Conservation (phyloP, 2,329 filamentous ascomycete species). For the Claviceps humidiphila region DNA sequence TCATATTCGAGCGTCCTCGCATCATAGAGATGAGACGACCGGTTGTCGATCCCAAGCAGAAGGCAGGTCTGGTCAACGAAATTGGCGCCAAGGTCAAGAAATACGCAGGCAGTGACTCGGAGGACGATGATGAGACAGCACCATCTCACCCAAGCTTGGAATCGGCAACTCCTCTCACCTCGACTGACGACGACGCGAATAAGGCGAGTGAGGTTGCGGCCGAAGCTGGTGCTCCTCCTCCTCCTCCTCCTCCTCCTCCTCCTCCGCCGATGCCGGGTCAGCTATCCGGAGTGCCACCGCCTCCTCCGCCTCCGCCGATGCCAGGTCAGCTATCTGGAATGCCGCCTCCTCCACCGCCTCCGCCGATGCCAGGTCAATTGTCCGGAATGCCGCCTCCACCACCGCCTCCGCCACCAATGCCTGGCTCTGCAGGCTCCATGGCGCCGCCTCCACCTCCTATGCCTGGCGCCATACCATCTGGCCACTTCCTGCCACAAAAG, state of each 20-base stretch:
- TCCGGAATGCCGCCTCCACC: conserved; percentile 1
- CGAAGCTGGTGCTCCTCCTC: conserved; percentile 23
- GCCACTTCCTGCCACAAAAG: conserved; percentile 61
- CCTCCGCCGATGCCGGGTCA: conserved; percentile 35
- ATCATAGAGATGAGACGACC: conserved; percentile 70
- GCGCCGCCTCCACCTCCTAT: conserved; percentile 38
- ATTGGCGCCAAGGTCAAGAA: conserved; percentile 64
- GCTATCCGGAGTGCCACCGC: conserved; percentile 15
- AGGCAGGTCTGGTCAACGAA: conserved; percentile 52
- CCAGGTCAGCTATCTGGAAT: conserved; percentile 23
- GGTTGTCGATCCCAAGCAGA: conserved; percentile 48
- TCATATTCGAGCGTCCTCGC: conserved; percentile 65
- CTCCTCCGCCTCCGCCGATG: conserved; percentile 33
- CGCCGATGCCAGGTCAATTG: conserved; percentile 31
- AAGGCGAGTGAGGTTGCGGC: conserved; percentile 41
- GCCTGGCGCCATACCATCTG: conserved; percentile 52
- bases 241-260: conserved; percentile 23
- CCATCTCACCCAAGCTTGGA: conserved; percentile 66
- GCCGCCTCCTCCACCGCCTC: conserved; percentile 12
- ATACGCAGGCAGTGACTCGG: conserved; percentile 60
- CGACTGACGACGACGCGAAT: conserved; percentile 44
- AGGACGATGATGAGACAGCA: conserved; percentile 49
- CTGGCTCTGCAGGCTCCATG: conserved; percentile 27
- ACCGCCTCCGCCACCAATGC: conserved; percentile 24
- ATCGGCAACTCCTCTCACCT: conserved; percentile 54